Evolutionary conservation across 805 yeast genomes (phyloP).

Genomic region (Cyberlindnera xylosilytica): DNA sequence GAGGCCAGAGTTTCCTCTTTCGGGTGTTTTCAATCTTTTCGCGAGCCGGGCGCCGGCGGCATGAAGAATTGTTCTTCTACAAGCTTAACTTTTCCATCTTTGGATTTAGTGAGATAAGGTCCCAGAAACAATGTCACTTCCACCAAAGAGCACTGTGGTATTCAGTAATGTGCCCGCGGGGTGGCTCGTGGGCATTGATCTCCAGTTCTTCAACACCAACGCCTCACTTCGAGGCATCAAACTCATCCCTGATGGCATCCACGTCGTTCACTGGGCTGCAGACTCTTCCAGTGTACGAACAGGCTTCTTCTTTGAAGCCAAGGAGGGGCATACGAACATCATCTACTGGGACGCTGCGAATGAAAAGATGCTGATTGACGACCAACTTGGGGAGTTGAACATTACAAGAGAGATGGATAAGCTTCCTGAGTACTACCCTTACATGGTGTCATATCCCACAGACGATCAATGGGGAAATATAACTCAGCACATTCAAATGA

Average conservation of each 20-base stretch:
- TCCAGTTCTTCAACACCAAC: slow-evolving; percentile 44
- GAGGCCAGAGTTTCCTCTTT: no score
- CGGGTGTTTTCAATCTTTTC: no score
- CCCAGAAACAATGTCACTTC: slow-evolving; percentile 20
- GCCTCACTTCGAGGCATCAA: slow-evolving; percentile 47
- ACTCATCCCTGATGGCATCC: slow-evolving; percentile 47
- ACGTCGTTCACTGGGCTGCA: slow-evolving; percentile 51
- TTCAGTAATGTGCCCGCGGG: slow-evolving; percentile 31
- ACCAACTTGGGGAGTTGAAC: slow-evolving; percentile 32
- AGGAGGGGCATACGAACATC: slow-evolving; percentile 33
- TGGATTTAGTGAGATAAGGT: no score
- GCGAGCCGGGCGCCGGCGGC: no score
- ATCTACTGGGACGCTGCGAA: slow-evolving; percentile 36
- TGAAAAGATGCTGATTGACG: slow-evolving; percentile 31
- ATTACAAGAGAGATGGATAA: slow-evolving; percentile 26
- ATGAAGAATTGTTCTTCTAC: no score
- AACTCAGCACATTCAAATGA: slow-evolving; percentile 24
- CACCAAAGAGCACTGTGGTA: slow-evolving; percentile 30
- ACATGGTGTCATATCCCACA: slow-evolving; percentile 41
- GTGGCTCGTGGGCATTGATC: slow-evolving; percentile 46
- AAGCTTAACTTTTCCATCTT: no score
- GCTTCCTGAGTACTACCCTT: slow-evolving; percentile 33
- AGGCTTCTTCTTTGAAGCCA: slow-evolving; percentile 38
- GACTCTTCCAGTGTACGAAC: slow-evolving; percentile 34
- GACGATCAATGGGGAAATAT: slow-evolving; percentile 28